Evolutionary conservation across 192 early-diverging fungal species (phyloP), one percentile per base, ranked within the genome.

Genomic region (Spizellomyces sp.): DNA sequence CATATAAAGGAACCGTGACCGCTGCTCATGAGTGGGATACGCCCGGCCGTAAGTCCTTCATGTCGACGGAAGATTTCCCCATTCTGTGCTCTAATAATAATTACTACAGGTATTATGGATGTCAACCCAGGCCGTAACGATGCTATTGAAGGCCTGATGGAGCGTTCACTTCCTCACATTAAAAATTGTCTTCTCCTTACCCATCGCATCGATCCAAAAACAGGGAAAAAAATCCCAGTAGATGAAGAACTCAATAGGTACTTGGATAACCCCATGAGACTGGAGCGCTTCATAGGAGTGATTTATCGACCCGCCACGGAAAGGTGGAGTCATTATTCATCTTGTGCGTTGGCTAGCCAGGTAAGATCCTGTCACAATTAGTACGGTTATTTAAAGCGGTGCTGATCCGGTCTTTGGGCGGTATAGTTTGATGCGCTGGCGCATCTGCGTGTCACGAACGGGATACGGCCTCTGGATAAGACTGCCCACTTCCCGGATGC

Each of bases 11-110:
- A 19, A 59, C 66, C 15, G 66, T 67, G 5, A 67, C 54, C 12
- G 66, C 66, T 41, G 66, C 66, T 10, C 15, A 67, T 58, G 66
- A 67, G 36, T 67, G 66, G 66, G 66, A 67, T 41, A 59, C 66
- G 6, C 66, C 66, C 7, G 66, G 47, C 10, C 9, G 59, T 61
- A 61, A 19, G 59, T 9, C 17, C 42, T 5, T 6, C 36, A 9
- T 9, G 15, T 10, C 0, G 59, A 15, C 42, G 5, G 0, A 41
- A 19, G 54, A n/a, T 22, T 4, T 0, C 9, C 36, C 36, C 9
- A 61, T 54, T 54, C 17, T 54, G 50, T 19, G 12, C 50, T 19
- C 12, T 54, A 54, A 54, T 54, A n/a, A 54, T n/a, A 2, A 54
- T 41, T 61, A 41, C 59, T 15, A 15, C 42, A 61, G 59, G 10